Evolutionary conservation across 140 eudicot genomes (phyloP).

Genomic region (Ambrosia hybrid): DNA sequence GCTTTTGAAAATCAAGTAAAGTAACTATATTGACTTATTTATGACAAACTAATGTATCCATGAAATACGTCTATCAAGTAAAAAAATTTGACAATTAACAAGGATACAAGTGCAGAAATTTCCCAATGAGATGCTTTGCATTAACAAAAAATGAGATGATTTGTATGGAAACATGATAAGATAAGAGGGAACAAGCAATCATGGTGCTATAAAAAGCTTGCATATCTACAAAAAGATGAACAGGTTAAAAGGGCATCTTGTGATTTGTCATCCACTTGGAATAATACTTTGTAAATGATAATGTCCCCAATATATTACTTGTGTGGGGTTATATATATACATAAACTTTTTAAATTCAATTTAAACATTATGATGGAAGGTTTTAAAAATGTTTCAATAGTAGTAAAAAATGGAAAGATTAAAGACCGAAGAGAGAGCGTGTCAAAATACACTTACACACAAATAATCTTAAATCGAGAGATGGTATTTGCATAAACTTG

Average conservation of each 20-base stretch:
- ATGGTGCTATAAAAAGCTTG: constrained; percentile 36
- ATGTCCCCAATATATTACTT: constrained; percentile 4
- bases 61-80: neutral
- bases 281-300: constrained; percentile 10
- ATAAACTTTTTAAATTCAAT: neutral
- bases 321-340: neutral
- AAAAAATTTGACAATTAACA: neutral
- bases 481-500: too few species aligned
- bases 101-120: constrained; percentile 12
- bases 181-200: constrained; percentile 35
- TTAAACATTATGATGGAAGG: neutral
- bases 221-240: constrained; percentile 40
- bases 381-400: too few species aligned
- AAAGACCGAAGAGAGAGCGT: too few species aligned
- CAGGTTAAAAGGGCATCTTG: constrained; percentile 42
- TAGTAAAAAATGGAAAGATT: too few species aligned
- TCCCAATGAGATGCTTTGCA: constrained; percentile 24
- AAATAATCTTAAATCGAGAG: too few species aligned
- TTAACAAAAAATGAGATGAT: constrained; percentile 13
- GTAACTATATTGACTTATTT: neutral
- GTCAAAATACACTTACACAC: too few species aligned
- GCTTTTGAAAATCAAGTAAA: neutral
- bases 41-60: neutral
- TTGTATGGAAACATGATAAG: constrained; percentile 33
- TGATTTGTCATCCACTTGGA: constrained; percentile 46